Evolutionary conservation across 139 green algal species (phyloP), one percentile per base, ranked within the genome.

Genomic region (Ettlia oleoabundans): DNA sequence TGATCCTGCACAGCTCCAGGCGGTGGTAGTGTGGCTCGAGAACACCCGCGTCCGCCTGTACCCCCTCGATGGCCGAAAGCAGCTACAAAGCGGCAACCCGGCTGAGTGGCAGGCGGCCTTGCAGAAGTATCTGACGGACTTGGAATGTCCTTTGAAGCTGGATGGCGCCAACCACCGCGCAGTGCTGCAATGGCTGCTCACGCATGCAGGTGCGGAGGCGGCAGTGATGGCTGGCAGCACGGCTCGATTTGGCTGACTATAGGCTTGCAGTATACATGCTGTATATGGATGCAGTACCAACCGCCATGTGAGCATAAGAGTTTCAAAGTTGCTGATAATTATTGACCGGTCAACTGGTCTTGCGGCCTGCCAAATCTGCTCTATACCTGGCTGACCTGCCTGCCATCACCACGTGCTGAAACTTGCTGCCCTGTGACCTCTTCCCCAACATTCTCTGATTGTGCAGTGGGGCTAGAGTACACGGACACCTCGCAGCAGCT

Each of bases 121-220:
- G 7, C 42, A 2, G 3, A 69, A 84, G 71, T 93, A 94, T 67
- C 32, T 93, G 51, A 22, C 47, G 2, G 90, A 91, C 41, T 52
- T 93, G 21, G 79, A 90, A 43, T 92, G 90, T 55, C 90, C 90
- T 13, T 15, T 91, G 13, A 19, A 63, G 43, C 32, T 61, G 9
- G 52, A 58, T 2, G 10, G 35, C 61, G 26, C 74, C 52, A 53
- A 40, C 66, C 40, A 62, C 21, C 26, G 37, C 9, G 66, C 61
- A 3, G 37, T 84, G 40, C 41, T 91, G 62, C 77, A 88, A 63
- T 91, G 88, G 88, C 53, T 91, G 51, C 74, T 89, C 30, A 55
- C 43, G 9, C 81, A 89, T 19, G 84, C 82, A 4, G 82, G 82
- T 83, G 62, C 15, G 80, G 7, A 15, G n/a, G 26, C 26, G 67